phyloP scores from a whole-genome alignment of 495 filamentous ascomycete genomes.

The Chaetomium cochliodes region DNA sequence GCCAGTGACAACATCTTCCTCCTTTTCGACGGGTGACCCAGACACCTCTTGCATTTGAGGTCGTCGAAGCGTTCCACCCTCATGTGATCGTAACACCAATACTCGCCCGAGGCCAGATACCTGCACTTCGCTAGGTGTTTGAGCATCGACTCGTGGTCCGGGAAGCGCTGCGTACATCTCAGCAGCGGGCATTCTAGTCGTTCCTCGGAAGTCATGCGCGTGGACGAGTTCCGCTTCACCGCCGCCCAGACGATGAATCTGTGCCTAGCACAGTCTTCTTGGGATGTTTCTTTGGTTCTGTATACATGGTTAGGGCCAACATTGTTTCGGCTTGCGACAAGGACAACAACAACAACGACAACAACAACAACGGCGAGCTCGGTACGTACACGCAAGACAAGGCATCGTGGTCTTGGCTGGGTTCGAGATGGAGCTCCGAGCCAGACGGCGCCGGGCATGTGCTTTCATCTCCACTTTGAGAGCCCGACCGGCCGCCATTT shows the following conservation, averaged over 20 bases:
- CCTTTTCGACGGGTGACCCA: constrained; percentile 48
- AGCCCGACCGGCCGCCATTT: constrained; percentile 5
- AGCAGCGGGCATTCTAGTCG: constrained; percentile 46
- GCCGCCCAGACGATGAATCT: constrained; percentile 53
- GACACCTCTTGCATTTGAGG: constrained; percentile 45
- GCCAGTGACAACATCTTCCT: constrained; percentile 49
- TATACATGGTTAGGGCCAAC: constrained; percentile 30
- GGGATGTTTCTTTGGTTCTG: constrained; percentile 44
- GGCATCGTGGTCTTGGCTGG: constrained; percentile 12
- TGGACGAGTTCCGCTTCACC: constrained; percentile 49
- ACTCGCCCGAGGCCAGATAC: constrained; percentile 46
- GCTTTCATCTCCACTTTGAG: constrained; percentile 11
- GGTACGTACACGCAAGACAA: constrained; percentile 40
- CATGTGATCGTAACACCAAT: constrained; percentile 50
- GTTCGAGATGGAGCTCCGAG: constrained; percentile 5
- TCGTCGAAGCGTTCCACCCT: constrained; percentile 51
- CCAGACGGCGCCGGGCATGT: constrained; percentile 17
- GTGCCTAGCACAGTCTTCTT: constrained; percentile 47
- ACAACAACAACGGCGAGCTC: neutral
- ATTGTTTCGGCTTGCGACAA: neutral
- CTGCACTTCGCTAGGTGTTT: constrained; percentile 44
- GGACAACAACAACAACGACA: no score
- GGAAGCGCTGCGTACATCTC: constrained; percentile 42
- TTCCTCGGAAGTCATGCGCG: constrained; percentile 42
- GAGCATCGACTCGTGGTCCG: constrained; percentile 48